Base-by-base conservation (phyloP, 1,284 basidiomycete species). In the Schizophyllum commune region DNA sequence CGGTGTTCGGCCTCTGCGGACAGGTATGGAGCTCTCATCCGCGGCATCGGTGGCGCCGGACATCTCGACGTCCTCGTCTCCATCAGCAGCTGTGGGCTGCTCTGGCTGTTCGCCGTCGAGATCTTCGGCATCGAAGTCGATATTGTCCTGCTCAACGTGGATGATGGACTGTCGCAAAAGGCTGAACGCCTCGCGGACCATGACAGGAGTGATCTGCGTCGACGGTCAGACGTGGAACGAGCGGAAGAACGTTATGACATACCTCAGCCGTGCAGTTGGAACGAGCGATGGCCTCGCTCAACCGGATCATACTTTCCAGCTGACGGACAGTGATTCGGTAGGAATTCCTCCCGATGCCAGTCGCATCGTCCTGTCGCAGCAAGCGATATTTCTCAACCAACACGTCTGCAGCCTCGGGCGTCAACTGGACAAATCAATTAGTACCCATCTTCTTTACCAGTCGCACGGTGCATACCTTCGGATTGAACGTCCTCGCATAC, bases 141-240 rank as follows among this genome's bases (percentile, higher is more conserved):
- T 91, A 69, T 99, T 96, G 71, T 99, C 97, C 75, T 98, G 95
- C 73, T 99, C 97, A 65, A 99, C 96, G 70, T 99, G 97, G 69
- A 99, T 98, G 75, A 99, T 99, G 2, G 96, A 98, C 74, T 98
- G 95, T 47, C 92, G 86, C 20, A 99, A 80, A 13, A 99, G 86
- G 32, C 86, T 88, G 75, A 94, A 98, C 1, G 97, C 96, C 75
- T 99, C 97, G 32, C 93, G 86, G 17, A 99, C 97, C 71, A 97
- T 98, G 0, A 84, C 88, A 0, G 96, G 95, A 0, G 85, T 91
- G 66, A 98, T 97, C 89, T 94, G 5, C 2, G 67, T 4, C 33
- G 5, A n/a, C 57, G 22, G 59, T 32, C 56, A 61, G 20, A 47
- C 54, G 51, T 32, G 32, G 55, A 21, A 47, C 20, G 32, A 3